These are phyloP conservation scores for Hymenoscyphus occultus DNA, from an alignment of 2,329 filamentous ascomycete genomes.

Conservation along the genomic window DNA sequence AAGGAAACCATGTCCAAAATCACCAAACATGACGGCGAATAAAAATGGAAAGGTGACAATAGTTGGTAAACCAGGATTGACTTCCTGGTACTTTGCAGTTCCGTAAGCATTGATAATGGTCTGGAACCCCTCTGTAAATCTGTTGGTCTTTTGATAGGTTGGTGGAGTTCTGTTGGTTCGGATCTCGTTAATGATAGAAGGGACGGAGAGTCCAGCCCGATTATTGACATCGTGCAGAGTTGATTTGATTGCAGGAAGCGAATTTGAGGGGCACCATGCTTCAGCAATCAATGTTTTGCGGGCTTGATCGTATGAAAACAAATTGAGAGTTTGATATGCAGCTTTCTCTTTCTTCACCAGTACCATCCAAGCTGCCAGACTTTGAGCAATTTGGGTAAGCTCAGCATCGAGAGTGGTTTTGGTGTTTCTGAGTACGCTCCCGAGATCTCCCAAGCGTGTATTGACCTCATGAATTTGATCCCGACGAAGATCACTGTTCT, in stretches of 20 bases:
- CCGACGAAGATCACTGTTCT: constrained; percentile 90
- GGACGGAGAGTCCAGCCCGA: constrained; percentile 90
- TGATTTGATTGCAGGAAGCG: constrained; percentile 82
- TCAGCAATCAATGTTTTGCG: constrained; percentile 96
- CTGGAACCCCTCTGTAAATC: constrained; percentile 96
- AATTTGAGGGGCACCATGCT: constrained; percentile 94
- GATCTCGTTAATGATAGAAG: constrained; percentile 98
- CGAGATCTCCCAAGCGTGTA: constrained; percentile 83
- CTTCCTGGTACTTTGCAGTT: constrained; percentile 93
- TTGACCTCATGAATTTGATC: constrained; percentile 99
- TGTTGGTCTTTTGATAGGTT: constrained; percentile 97
- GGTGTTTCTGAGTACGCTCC: constrained; percentile 90
- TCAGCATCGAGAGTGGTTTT: constrained; percentile 92
- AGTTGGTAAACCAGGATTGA: constrained; percentile 92
- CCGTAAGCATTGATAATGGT: constrained; percentile 99
- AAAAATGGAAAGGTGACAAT: constrained; percentile 99
- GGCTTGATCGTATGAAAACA: constrained; percentile 94
- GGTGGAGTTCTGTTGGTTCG: constrained; percentile 95
- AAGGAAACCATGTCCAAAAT: constrained; percentile 88
- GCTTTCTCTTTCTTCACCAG: constrained; percentile 98
- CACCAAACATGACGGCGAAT: constrained; percentile 99
- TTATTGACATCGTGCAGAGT: constrained; percentile 97
- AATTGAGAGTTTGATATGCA: constrained; percentile 91
- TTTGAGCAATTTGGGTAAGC: constrained; percentile 88
- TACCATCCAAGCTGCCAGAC: constrained; percentile 94